Conservation (phyloP, 257 asterid genomes). For the Fraxinus pennsylvanica region DNA sequence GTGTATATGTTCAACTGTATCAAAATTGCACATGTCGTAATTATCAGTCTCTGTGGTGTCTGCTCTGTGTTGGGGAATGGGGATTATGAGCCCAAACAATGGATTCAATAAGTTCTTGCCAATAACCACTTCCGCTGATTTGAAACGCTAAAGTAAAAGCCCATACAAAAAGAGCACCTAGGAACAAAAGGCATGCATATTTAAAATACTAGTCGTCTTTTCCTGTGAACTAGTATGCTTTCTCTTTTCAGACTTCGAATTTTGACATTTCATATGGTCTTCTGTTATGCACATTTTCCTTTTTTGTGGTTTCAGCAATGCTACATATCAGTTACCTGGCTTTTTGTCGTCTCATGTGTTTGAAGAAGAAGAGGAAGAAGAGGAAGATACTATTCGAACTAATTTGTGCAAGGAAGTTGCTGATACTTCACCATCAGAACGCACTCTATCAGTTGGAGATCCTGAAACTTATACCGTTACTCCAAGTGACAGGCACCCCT, state of each 20-base stretch:
- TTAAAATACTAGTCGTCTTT: slow-evolving; percentile 16
- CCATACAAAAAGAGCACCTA: not conserved
- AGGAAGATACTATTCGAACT: slow-evolving; percentile 46
- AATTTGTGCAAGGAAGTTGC: slow-evolving; percentile 41
- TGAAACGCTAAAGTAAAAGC: not conserved
- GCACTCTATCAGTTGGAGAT: slow-evolving; percentile 49
- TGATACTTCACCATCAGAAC: slow-evolving; percentile 47
- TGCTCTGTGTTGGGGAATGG: slow-evolving; percentile 16
- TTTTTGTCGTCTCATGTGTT: slow-evolving; percentile 41
- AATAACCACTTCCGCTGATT: not conserved
- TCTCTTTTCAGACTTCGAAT: slow-evolving; percentile 4
- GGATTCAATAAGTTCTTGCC: not conserved
- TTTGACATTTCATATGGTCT: slow-evolving; percentile 19
- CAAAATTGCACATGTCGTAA: not conserved
- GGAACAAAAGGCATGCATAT: slow-evolving; percentile 16
- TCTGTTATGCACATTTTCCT: slow-evolving; percentile 11
- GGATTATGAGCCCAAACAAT: not conserved
- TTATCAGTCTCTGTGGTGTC: slow-evolving; percentile 3
- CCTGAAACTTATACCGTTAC: slow-evolving; percentile 53
- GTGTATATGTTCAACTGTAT: slow-evolving; percentile 7
- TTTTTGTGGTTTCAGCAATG: slow-evolving; percentile 53
- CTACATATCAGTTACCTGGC: slow-evolving; percentile 67
- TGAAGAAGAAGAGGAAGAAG: slow-evolving; percentile 57
- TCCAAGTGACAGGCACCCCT: slow-evolving; percentile 79
- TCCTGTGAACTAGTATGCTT: not conserved